Percentiles rank a stretch among this genome's conserved stretches.
These are phyloP conservation scores for Fusarium denticulatum DNA, from an alignment of 2,329 filamentous ascomycete genomes.

Conservation along the genomic window DNA sequence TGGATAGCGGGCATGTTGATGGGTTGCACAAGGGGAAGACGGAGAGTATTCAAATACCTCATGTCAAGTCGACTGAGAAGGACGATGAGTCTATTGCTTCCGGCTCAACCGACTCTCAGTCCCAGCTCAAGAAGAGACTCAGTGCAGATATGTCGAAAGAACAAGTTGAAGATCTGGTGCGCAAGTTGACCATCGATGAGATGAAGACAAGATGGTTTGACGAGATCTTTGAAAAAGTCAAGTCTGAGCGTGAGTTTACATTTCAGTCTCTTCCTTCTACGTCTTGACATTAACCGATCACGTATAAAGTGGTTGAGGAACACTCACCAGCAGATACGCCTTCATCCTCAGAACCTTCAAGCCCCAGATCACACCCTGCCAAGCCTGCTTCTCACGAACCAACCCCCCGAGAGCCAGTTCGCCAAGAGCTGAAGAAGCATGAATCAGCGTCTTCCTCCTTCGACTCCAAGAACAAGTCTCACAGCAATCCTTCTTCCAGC, in stretches of 20 bases:
- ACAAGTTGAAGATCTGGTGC: conserved; percentile 39
- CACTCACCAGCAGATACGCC: conserved; percentile 29
- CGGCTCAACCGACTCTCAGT: conserved; percentile 28
- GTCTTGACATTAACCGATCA: neutral
- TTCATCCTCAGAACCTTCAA: conserved; percentile 33
- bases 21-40: conserved; percentile 13
- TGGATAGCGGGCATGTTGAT: conserved; percentile 11
- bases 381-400: conserved; percentile 4
- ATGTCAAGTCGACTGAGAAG: neutral
- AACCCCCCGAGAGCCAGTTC: conserved; percentile 31
- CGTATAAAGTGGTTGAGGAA: conserved; percentile 35
- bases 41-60: conserved; percentile 34
- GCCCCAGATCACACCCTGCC: conserved; percentile 27
- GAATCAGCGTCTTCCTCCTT: neutral
- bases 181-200: conserved; percentile 39
- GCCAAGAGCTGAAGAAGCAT: conserved; percentile 29
- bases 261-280: neutral
- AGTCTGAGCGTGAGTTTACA: conserved; percentile 38
- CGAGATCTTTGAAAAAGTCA: conserved; percentile 42
- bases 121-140: conserved; percentile 34
- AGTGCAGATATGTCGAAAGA: conserved; percentile 42
- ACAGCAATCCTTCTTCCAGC: neutral
- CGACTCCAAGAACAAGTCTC: neutral
- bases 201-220: conserved; percentile 42
- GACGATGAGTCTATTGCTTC: conserved; percentile 29